These are phyloP conservation scores for Ampelomyces quisqualis DNA, from an alignment of 2,329 filamentous ascomycete genomes.

Conservation along the genomic window DNA sequence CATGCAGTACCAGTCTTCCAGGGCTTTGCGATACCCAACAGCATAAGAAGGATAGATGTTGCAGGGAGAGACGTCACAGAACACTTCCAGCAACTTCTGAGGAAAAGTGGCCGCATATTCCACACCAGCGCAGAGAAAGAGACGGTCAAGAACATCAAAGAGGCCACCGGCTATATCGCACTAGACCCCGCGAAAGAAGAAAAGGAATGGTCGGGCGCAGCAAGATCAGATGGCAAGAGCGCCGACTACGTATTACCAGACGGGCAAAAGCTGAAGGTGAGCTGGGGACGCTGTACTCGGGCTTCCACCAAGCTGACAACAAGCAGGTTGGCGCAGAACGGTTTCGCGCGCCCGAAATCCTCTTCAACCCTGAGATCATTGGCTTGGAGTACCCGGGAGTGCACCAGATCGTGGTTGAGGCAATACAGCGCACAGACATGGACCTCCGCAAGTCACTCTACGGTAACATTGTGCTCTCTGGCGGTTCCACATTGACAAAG, in stretches of 20 bases:
- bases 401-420: conserved; percentile 96
- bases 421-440: conserved; percentile 92
- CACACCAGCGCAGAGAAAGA: conserved; percentile 99
- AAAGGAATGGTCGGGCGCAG: conserved; percentile 83
- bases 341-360: conserved; percentile 93
- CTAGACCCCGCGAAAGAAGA: conserved; percentile 90
- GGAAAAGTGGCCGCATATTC: conserved; percentile 91
- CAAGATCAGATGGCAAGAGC: conserved; percentile 75
- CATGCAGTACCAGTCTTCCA: conserved; percentile 98
- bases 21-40: conserved; percentile 93
- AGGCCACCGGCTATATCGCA: conserved; percentile 89
- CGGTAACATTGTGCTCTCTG: conserved; percentile 95
- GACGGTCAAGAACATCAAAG: conserved; percentile 96
- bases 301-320: conserved; percentile 22
- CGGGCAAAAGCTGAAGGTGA: conserved; percentile 86
- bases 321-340: conserved; percentile 82
- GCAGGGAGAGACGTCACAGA: conserved; percentile 96
- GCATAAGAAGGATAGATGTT: conserved; percentile 93
- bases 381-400: conserved; percentile 95
- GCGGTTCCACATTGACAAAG: conserved; percentile 93
- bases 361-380: conserved; percentile 97
- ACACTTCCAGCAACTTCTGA: conserved; percentile 83
- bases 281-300: conserved; percentile 8
- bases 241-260: conserved; percentile 90
- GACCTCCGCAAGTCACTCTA: conserved; percentile 93